Evolutionary conservation across 257 asterid species (phyloP).

Genomic region (Penstemon davidsonii): DNA sequence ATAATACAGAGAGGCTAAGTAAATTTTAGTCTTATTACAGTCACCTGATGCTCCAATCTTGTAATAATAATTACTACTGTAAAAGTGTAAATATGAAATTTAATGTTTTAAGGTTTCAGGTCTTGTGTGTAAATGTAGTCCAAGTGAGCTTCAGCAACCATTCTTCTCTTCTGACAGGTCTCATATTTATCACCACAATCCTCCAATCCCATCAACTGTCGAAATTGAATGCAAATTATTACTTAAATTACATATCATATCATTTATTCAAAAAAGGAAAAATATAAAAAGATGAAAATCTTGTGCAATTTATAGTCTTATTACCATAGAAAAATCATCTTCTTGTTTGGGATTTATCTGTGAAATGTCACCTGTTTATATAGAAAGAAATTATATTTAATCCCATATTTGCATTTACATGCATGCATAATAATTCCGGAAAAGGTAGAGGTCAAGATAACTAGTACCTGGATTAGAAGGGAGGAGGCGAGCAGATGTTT

Average conservation of each 20-base stretch:
- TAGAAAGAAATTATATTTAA: too few species aligned
- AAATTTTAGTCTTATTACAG: too few species aligned
- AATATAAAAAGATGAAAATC: too few species aligned
- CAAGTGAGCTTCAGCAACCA: constrained; percentile 67
- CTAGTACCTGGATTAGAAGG: constrained; percentile 28
- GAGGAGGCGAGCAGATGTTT: constrained; percentile 28
- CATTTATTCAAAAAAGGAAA: too few species aligned
- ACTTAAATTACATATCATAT: not conserved
- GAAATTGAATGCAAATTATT: not conserved
- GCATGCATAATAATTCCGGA: too few species aligned
- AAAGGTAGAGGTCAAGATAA: too few species aligned
- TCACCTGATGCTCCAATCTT: too few species aligned
- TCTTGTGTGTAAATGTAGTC: constrained; percentile 69
- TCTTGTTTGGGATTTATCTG: constrained; percentile 22
- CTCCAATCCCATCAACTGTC: constrained; percentile 58
- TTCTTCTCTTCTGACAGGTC: constrained; percentile 54
- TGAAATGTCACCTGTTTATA: constrained; percentile 20
- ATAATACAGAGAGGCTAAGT: too few species aligned
- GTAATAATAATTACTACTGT: too few species aligned
- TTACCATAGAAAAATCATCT: constrained; percentile 49
- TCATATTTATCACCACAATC: constrained; percentile 44
- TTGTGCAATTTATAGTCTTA: not conserved
- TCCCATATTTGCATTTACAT: too few species aligned
- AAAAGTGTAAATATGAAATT: not conserved
- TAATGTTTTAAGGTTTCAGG: constrained; percentile 30